Evolutionary conservation across 805 yeast species (phyloP), one percentile per base, ranked within the genome.

Genomic region (Metschnikowia orientalis): DNA sequence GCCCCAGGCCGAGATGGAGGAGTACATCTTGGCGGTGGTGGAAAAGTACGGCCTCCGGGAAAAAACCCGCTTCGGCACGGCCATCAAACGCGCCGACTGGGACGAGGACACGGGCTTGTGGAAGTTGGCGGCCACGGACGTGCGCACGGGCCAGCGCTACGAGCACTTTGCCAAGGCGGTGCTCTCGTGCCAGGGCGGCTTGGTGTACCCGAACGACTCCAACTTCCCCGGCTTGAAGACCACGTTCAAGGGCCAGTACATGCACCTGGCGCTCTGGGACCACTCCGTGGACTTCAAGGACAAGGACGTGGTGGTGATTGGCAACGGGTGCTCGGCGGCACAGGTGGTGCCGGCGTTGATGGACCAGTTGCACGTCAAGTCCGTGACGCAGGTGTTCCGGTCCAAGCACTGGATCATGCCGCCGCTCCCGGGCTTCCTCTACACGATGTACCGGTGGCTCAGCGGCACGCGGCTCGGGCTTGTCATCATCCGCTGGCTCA

Each of bases 291-390:
- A 52, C 12, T 49, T 64, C 38, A 51, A 58, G 34, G 53, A 46
- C 20, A 64, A 64, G 37, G 50, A 54, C 8, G 67, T 64, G 8
- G 51, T 61, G 5, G 68, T 63, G 8, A 45, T 64, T 18, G 71
- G 71, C 10, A 61, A 61, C 43, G 71, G 71, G 2, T 64, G 71
- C 35, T 61, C 68, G 4, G 69, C 69, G 2, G 58, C 56, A 14
- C 69, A 64, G 39, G 50, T 63, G n/a, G 44, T 64, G 10, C 69
- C 71, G 6, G 59, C 58, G 1, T 36, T 64, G 18, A 44, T 64
- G 41, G 53, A 51, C 25, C 49, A 53, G 8, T 44, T 50, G 35
- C 48, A 44, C 3, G 56, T 51, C 8, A 40, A 51, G 32, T 41
- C 53, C 4, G 44, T 64, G 5, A 51, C 54, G 5, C 70, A 64